Evolutionary conservation across 1,284 basidiomycete species (phyloP), one percentile per base, ranked within the genome.

Genomic region (Coniferiporia sulphurascens): DNA sequence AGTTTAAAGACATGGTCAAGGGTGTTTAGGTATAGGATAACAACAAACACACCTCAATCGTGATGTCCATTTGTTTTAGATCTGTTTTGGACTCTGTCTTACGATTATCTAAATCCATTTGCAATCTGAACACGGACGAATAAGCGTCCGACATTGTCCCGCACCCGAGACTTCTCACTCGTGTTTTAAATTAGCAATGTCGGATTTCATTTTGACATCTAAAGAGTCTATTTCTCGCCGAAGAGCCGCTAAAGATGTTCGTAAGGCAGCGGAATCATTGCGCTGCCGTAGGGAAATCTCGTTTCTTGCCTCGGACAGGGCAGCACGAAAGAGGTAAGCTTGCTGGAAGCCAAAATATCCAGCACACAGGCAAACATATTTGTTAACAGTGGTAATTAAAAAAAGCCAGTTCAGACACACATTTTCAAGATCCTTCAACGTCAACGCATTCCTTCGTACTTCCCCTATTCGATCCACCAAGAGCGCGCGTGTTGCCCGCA

Each of bases 281-380:
- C 91, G 84, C 2, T 91, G 88, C 58, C 85, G 84, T 64, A 95
- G 84, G 8, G 88, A 86, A 45, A 93, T 83, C 68, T 98, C 96
- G 4, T 93, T 90, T 15, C 94, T 84, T 46, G 98, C 78, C 72
- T 99, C 95, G 0, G 92, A 91, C 27, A 99, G 73, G 0, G 96
- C 97, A 9, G 97, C 96, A 56, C 88, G 86, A 73, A 98, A 98
- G 27, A 98, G 79, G 72, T 99, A 99, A 10, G 94, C 93, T 85
- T 96, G 90, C 93, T 96, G 65, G 65, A 32, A 13, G 36, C 46
- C 41, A 1, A 22, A 60, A 36, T 58, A 62, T 49, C 41, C 54
- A 15, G 45, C 19, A 57, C 49, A 62, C 67, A 63, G 5, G n/a
- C 41, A 49, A 10, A 52, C 3, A 54, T 12, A n/a, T 15, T 55